Conservation (phyloP, 768 basidiomycete species). For the Lentinula detonsa region DNA sequence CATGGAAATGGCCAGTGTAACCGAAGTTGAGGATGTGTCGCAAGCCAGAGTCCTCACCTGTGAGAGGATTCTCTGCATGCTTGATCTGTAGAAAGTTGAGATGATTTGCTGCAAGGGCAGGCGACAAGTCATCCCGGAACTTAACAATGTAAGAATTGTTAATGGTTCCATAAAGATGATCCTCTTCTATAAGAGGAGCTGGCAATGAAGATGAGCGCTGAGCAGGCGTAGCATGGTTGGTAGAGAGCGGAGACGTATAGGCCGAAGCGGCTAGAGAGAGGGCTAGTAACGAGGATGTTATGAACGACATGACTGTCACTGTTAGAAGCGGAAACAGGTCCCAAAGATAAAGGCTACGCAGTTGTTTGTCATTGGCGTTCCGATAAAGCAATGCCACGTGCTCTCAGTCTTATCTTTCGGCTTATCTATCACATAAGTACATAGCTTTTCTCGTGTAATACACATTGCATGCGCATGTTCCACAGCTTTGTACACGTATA, state of each 20-base stretch:
- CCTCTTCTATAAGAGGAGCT: constrained; percentile 54
- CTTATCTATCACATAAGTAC: neutral
- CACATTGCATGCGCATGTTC: neutral
- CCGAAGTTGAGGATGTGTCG: constrained; percentile 78
- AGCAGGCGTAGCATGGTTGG: constrained; percentile 22
- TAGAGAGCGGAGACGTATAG: constrained; percentile 44
- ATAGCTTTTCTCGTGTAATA: neutral
- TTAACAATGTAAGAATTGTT: constrained; percentile 95
- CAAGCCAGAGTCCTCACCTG: constrained; percentile 48
- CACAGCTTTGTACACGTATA: neutral
- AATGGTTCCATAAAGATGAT: constrained; percentile 66
- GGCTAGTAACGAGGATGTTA: constrained; percentile 33
- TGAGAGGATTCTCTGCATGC: constrained; percentile 44
- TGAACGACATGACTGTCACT: neutral
- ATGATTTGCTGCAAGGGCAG: constrained; percentile 62
- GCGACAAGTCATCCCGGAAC: constrained; percentile 63
- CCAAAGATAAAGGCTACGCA: neutral
- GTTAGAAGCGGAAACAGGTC: neutral
- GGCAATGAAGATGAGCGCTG: constrained; percentile 40
- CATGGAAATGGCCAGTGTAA: constrained; percentile 78
- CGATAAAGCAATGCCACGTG: neutral
- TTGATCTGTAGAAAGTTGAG: constrained; percentile 72
- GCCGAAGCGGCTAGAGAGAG: constrained; percentile 30
- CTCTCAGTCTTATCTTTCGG: neutral
- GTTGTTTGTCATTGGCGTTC: neutral